phyloP scores from a whole-genome alignment of 2,329 filamentous ascomycete species.

The Bisporella sp. region DNA sequence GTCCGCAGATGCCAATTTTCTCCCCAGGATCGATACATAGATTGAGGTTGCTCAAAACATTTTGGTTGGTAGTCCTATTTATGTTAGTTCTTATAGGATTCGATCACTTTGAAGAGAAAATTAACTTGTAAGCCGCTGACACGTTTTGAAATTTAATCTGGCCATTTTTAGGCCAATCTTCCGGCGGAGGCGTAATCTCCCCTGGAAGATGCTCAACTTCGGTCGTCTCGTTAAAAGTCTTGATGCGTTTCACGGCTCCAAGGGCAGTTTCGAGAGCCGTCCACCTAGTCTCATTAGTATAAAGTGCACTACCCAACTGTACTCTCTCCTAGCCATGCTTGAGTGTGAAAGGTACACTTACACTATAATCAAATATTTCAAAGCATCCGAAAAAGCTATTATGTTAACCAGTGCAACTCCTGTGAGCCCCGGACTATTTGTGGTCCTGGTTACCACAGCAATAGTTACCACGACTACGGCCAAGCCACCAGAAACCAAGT shows the following conservation, averaged over 20 bases:
- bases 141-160: neutral
- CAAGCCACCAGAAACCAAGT: conserved; percentile 18
- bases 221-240: conserved; percentile 11
- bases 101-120: neutral
- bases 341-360: too few species aligned
- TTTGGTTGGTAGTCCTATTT: neutral
- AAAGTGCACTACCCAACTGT: too few species aligned
- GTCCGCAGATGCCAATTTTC: conserved; percentile 40
- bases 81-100: neutral
- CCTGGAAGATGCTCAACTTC: conserved; percentile 11
- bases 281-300: too few species aligned
- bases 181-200: neutral
- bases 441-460: conserved; percentile 21
- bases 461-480: conserved; percentile 27
- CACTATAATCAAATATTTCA: conserved; percentile 12
- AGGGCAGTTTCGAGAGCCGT: conserved; percentile 22
- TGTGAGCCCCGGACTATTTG: conserved; percentile 15
- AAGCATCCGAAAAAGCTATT: conserved; percentile 14
- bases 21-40: conserved; percentile 44
- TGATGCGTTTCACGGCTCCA: conserved; percentile 19
- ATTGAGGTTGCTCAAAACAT: conserved; percentile 23
- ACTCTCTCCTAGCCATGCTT: too few species aligned
- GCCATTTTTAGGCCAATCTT: neutral
- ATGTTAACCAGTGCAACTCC: conserved; percentile 24
- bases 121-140: conserved; percentile 1